Evolutionary conservation across 345 rosid genomes (phyloP).

Genomic region (Cardiospermum halicacabum): DNA sequence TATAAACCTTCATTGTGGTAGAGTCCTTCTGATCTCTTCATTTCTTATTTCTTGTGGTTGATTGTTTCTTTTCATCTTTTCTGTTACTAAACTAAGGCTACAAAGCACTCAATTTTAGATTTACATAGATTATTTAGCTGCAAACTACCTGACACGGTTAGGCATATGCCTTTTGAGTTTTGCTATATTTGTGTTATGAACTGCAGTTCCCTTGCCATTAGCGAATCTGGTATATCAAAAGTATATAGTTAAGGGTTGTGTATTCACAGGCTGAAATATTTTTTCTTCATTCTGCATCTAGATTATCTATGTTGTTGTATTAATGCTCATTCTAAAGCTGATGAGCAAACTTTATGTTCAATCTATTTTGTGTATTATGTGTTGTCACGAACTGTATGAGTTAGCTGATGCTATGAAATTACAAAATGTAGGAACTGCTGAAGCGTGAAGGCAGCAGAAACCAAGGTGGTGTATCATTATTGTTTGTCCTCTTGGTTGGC

Average conservation of each 20-base stretch:
- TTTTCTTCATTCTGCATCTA: neutral
- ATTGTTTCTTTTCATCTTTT: neutral
- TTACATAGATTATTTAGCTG: neutral
- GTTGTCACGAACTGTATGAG: neutral
- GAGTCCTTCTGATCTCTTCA: neutral
- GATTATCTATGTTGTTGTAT: neutral
- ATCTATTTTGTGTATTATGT: too few relatives aligned
- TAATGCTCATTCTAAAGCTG: neutral
- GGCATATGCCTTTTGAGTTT: neutral
- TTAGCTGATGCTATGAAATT: constrained; percentile 10
- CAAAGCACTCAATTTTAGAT: neutral
- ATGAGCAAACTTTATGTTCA: neutral
- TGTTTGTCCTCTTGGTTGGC: constrained; percentile 51
- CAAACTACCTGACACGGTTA: neutral
- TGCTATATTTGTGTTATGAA: neutral
- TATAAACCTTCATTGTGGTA: neutral
- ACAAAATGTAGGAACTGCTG: constrained; percentile 42
- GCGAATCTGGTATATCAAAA: neutral
- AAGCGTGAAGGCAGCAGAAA: constrained; percentile 43
- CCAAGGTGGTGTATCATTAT: constrained; percentile 40
- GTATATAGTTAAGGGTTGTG: neutral
- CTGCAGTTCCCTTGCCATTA: neutral
- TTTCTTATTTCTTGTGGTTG: neutral
- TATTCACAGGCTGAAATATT: neutral
- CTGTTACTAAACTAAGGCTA: neutral